Evolutionary conservation across 257 asterid species (phyloP).

Genomic region (Jacaranda copaia): DNA sequence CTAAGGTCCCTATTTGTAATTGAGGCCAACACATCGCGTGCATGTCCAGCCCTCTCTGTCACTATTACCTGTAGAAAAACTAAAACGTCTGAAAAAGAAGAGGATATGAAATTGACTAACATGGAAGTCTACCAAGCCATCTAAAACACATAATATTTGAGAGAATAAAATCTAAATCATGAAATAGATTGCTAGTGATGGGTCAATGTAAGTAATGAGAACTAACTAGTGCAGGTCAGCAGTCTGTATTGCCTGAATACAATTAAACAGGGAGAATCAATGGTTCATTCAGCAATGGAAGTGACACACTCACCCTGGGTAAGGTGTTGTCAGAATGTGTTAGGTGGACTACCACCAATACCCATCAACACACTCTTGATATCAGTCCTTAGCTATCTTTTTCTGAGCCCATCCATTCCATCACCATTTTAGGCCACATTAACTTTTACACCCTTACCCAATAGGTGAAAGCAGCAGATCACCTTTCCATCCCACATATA

Average conservation of each 20-base stretch:
- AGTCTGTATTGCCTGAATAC: not conserved
- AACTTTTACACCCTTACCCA: no score
- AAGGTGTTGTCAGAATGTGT: no score
- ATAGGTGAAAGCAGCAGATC: no score
- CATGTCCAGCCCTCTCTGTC: constrained; percentile 94
- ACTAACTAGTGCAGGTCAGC: constrained; percentile 7
- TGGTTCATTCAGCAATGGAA: no score
- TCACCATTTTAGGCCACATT: no score
- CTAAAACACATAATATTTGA: constrained; percentile 14
- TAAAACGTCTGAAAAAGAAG: constrained; percentile 18
- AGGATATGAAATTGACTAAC: constrained; percentile 22
- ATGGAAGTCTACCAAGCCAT: constrained; percentile 9
- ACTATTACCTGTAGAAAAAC: constrained; percentile 68
- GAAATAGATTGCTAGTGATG: not conserved
- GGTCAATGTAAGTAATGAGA: constrained; percentile 8
- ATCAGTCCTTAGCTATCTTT: no score
- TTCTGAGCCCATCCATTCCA: no score
- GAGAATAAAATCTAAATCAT: constrained; percentile 25
- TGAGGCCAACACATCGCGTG: constrained; percentile 77
- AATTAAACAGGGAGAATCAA: not conserved
- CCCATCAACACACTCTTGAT: no score
- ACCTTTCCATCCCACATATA: no score
- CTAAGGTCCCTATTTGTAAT: constrained; percentile 70
- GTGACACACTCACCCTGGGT: no score
- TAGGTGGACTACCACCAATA: no score